phyloP scores from a whole-genome alignment of 2,329 filamentous ascomycete genomes.

The Coniochaeta sp. region DNA sequence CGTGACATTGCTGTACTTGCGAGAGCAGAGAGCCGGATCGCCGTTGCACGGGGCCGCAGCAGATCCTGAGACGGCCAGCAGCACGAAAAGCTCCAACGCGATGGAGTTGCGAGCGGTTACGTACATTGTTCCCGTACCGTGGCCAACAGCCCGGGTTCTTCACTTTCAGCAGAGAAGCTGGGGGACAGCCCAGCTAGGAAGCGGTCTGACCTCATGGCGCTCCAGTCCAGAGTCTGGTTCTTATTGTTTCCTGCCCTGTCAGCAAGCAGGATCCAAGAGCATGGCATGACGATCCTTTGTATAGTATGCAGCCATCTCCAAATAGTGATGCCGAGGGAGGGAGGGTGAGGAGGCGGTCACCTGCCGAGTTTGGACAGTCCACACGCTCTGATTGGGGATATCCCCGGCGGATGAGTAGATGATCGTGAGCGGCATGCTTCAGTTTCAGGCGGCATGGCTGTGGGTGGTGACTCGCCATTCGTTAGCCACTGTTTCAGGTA shows the following conservation, averaged over 20 bases:
- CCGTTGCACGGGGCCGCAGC: slow-evolving; percentile 44
- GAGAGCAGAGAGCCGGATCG: slow-evolving; percentile 44
- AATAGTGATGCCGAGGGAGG: background rate
- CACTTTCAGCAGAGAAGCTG: background rate
- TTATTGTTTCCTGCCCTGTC: background rate
- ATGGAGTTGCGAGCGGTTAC: background rate
- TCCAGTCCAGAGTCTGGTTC: no score
- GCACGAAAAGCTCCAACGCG: background rate
- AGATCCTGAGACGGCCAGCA: background rate
- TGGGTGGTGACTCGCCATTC: background rate
- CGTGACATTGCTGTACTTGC: slow-evolving; percentile 53
- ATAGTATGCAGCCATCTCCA: background rate
- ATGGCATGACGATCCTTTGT: background rate
- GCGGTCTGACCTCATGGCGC: no score
- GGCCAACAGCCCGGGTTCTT: background rate
- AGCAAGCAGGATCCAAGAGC: background rate
- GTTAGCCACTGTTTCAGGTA: background rate
- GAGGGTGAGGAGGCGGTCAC: background rate
- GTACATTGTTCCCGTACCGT: background rate
- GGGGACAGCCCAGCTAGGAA: background rate
- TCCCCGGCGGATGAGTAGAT: background rate
- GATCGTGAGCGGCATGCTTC: background rate
- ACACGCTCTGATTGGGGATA: background rate
- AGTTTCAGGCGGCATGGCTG: background rate
- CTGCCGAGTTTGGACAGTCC: background rate